Percentiles rank a stretch among this genome's conserved stretches.
Evolutionary conservation across 163 green algal species (phyloP).

Genomic region (Scenedesmus sp.): DNA sequence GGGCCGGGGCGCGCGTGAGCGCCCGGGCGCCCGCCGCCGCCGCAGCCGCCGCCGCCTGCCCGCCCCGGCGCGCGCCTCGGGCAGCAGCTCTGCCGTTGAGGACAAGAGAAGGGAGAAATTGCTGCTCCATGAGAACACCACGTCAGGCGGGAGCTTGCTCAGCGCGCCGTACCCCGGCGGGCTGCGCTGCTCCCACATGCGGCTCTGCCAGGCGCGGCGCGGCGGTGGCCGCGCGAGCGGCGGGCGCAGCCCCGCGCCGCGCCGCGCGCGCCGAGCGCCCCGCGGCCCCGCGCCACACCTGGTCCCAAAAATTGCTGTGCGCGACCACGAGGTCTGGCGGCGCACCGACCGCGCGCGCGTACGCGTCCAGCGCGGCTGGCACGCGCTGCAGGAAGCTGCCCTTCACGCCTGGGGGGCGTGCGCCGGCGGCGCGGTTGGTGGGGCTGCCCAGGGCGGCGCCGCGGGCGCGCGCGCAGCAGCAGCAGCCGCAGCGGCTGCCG

Average conservation of each 20-base stretch:
- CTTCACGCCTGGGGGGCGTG: background rate
- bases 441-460: background rate
- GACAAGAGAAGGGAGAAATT: constrained; percentile 24
- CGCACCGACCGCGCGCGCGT: background rate
- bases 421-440: background rate
- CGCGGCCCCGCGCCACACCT: too few relatives aligned
- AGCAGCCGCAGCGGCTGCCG: background rate
- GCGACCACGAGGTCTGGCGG: constrained; percentile 8
- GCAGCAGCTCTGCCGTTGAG: constrained; percentile 10
- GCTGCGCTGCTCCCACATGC: constrained; percentile 22
- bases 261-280: too few relatives aligned
- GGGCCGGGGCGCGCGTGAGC: too few relatives aligned
- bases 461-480: background rate
- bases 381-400: constrained; percentile 14
- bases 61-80: background rate
- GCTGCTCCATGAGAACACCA: constrained; percentile 12
- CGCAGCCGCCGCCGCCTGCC: background rate
- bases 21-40: too few relatives aligned
- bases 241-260: too few relatives aligned
- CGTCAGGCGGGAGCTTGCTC: constrained; percentile 25
- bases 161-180: constrained; percentile 7
- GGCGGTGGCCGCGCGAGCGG: too few relatives aligned
- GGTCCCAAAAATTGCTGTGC: constrained; percentile 26
- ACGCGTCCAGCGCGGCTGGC: constrained; percentile 1
- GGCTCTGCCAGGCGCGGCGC: too few relatives aligned